phyloP scores from a whole-genome alignment of 2,329 filamentous ascomycete genomes.

The Aspergillus cejpii region DNA sequence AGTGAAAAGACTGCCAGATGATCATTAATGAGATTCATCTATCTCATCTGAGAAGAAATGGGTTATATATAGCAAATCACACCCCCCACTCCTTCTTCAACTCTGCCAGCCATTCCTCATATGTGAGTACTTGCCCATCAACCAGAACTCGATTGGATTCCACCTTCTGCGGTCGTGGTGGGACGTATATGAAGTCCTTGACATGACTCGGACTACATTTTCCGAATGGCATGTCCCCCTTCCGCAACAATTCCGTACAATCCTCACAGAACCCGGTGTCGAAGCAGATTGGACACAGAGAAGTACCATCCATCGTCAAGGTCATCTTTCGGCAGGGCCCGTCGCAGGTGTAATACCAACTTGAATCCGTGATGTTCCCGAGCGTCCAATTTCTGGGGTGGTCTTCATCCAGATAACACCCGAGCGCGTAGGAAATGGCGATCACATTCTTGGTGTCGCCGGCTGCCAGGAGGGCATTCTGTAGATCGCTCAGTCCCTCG shows the following conservation, averaged over 20 bases:
- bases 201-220: constrained; percentile 6
- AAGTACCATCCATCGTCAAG: neutral
- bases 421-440: constrained; percentile 2
- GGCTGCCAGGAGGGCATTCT: neutral
- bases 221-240: neutral
- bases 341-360: constrained; percentile 3
- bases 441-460: constrained; percentile 5
- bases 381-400: neutral
- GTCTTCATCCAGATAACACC: neutral
- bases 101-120: constrained; percentile 1
- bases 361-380: neutral
- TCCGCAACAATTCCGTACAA: neutral
- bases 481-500: constrained; percentile 1
- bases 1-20: no score
- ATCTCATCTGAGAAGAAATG: no score
- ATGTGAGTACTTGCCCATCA: constrained; percentile 2
- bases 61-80: neutral
- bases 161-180: neutral
- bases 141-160: neutral
- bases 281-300: constrained; percentile 7
- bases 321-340: constrained; percentile 1
- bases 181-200: constrained; percentile 6
- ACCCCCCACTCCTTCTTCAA: constrained; percentile 4
- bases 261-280: constrained; percentile 8
- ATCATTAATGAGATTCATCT: no score